A percentile compares a stretch with the other conserved stretches of the same genome.
phyloP scores from a whole-genome alignment of 1,139 yeast genomes.

The Geotrichum candidum region DNA sequence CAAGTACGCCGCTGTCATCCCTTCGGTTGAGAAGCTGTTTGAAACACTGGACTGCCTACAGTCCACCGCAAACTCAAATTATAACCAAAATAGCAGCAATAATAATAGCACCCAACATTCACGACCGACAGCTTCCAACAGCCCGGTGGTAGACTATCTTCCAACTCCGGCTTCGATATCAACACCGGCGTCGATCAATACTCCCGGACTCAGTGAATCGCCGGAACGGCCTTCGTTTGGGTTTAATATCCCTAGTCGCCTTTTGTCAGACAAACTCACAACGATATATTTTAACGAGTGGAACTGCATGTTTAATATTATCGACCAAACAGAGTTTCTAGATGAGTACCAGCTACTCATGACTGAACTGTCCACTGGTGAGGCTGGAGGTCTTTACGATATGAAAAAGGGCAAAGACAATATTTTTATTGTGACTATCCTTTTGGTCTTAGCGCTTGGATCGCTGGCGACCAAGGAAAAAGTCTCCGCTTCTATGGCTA shows the following conservation, averaged over 20 bases:
- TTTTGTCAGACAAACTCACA: conserved; percentile 33
- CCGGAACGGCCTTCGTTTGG: neutral
- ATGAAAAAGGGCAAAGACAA: conserved; percentile 19
- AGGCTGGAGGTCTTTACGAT: conserved; percentile 7
- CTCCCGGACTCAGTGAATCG: neutral
- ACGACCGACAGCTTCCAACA: conserved; percentile 1
- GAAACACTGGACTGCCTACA: conserved; percentile 15
- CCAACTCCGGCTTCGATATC: neutral
- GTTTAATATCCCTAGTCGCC: conserved; percentile 27
- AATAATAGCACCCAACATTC: neutral
- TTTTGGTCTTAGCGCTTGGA: conserved; percentile 41
- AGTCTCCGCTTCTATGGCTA: conserved; percentile 12
- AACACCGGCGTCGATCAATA: neutral
- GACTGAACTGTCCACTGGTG: conserved; percentile 10
- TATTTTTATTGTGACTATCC: conserved; percentile 41
- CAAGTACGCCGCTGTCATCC: conserved; percentile 23
- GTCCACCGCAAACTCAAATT: neutral
- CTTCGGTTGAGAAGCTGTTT: conserved; percentile 20
- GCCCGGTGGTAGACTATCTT: conserved; percentile 15
- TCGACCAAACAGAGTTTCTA: conserved; percentile 61
- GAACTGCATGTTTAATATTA: conserved; percentile 65
- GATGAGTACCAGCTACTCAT: conserved; percentile 48
- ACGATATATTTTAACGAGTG: conserved; percentile 65
- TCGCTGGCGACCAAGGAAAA: conserved; percentile 23
- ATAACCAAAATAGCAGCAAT: neutral